Percentiles rank a stretch among this genome's conserved stretches.
phyloP scores from a whole-genome alignment of 2,329 filamentous ascomycete genomes.

The Scedosporium boydii region DNA sequence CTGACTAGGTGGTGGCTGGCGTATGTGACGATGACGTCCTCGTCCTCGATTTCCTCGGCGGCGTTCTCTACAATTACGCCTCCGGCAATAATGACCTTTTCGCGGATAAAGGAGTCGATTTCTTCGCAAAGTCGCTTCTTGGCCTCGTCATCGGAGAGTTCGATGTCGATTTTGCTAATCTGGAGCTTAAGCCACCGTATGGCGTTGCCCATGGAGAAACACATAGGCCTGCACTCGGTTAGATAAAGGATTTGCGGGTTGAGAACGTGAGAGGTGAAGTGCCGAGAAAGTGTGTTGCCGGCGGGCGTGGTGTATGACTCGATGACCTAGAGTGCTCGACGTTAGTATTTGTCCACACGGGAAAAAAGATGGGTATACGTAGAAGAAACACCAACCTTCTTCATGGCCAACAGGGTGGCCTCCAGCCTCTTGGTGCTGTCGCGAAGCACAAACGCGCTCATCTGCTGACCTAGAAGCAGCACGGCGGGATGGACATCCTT shows the following conservation, averaged over 20 bases:
- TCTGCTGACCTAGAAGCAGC: constrained; percentile 77
- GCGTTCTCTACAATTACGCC: constrained; percentile 74
- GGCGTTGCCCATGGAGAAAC: constrained; percentile 93
- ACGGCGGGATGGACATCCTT: constrained; percentile 80
- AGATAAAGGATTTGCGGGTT: constrained; percentile 95
- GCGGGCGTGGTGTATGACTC: constrained; percentile 84
- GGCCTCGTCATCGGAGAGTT: constrained; percentile 70
- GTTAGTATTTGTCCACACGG: neutral
- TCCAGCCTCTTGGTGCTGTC: constrained; percentile 85
- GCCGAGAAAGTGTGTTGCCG: constrained; percentile 75
- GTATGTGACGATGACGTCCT: constrained; percentile 78
- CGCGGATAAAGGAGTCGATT: constrained; percentile 84
- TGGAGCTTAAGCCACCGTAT: constrained; percentile 91
- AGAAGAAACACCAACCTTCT: constrained; percentile 48
- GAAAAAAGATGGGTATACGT: neutral
- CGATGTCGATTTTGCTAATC: constrained; percentile 83
- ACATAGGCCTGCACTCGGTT: constrained; percentile 87
- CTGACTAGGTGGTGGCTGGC: constrained; percentile 81
- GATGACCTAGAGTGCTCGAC: constrained; percentile 55
- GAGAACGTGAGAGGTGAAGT: constrained; percentile 83
- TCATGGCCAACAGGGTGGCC: constrained; percentile 81
- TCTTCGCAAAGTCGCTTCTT: constrained; percentile 68
- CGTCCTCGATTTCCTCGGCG: constrained; percentile 64
- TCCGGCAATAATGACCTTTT: constrained; percentile 81
- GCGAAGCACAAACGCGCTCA: constrained; percentile 78